phyloP scores from a whole-genome alignment of 768 basidiomycete species.

The Agaricus subrufescens region DNA sequence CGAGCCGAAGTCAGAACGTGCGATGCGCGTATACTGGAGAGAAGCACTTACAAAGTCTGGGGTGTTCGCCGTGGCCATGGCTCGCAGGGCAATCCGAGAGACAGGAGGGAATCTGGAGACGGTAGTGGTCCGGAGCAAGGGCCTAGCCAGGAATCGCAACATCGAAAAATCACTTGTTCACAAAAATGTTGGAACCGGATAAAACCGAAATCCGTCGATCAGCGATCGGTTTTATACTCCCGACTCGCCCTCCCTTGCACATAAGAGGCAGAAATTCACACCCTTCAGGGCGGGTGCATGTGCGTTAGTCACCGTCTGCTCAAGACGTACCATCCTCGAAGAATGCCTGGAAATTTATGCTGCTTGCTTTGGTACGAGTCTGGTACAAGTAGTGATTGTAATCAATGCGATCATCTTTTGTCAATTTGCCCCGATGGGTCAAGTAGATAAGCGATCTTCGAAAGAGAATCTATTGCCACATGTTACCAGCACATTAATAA shows the following conservation, averaged over 20 bases:
- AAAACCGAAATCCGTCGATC: constrained; percentile 21
- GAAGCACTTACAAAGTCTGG: constrained; percentile 53
- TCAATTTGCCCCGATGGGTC: too few relatives aligned
- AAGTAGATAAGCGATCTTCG: too few relatives aligned
- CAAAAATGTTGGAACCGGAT: constrained; percentile 19
- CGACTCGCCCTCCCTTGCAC: neutral
- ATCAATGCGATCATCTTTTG: too few relatives aligned
- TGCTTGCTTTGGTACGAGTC: too few relatives aligned
- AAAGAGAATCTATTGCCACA: neutral
- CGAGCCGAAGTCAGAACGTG: constrained; percentile 2
- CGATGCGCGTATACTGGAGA: neutral
- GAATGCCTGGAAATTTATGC: too few relatives aligned
- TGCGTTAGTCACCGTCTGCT: too few relatives aligned
- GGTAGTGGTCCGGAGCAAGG: constrained; percentile 30
- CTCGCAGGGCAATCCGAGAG: constrained; percentile 29
- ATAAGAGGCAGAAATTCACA: too few relatives aligned
- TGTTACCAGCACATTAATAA: neutral
- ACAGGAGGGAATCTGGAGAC: constrained; percentile 16
- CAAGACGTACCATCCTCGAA: too few relatives aligned
- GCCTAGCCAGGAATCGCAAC: constrained; percentile 34
- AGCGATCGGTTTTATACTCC: constrained; percentile 9
- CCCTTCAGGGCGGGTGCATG: too few relatives aligned
- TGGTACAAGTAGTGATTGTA: too few relatives aligned
- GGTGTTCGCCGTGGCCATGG: constrained; percentile 58
- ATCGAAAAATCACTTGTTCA: constrained; percentile 22